phyloP scores from a whole-genome alignment of 2,329 filamentous ascomycete species.

The Epichloe scottii region DNA sequence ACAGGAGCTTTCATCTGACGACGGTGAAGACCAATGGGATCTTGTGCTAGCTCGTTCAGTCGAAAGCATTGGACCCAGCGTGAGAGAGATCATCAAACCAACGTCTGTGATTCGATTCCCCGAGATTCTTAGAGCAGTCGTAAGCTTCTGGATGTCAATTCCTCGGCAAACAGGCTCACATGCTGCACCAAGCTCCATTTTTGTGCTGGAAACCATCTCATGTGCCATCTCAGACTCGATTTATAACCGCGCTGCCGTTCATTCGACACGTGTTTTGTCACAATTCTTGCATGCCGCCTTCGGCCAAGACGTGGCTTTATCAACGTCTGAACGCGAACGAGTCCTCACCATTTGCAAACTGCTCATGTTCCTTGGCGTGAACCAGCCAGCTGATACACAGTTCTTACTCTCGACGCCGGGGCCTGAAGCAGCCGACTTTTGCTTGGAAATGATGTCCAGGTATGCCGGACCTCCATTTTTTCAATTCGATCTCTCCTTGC shows the following conservation, averaged over 20 bases:
- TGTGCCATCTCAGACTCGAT: conserved; percentile 48
- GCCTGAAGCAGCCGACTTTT: conserved; percentile 51
- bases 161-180: conserved; percentile 32
- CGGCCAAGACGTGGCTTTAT: conserved; percentile 34
- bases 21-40: conserved; percentile 25
- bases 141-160: conserved; percentile 52
- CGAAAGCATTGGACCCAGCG: conserved; percentile 25
- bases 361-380: conserved; percentile 65
- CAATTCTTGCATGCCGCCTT: conserved; percentile 54
- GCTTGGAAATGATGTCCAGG: conserved; percentile 56
- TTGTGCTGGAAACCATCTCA: conserved; percentile 52
- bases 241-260: conserved; percentile 58
- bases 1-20: not conserved
- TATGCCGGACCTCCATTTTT: conserved; percentile 75
- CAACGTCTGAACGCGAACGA: conserved; percentile 41
- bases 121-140: conserved; percentile 49
- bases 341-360: conserved; percentile 55
- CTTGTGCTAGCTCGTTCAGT: conserved; percentile 24
- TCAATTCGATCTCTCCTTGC: conserved; percentile 81
- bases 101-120: conserved; percentile 44
- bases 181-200: conserved; percentile 43
- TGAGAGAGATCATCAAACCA: conserved; percentile 36
- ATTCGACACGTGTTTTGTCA: conserved; percentile 58
- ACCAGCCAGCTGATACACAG: conserved; percentile 70
- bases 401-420: conserved; percentile 48